Conservation (phyloP, 2,329 filamentous ascomycete genomes). For the Celoporthe dispersa region DNA sequence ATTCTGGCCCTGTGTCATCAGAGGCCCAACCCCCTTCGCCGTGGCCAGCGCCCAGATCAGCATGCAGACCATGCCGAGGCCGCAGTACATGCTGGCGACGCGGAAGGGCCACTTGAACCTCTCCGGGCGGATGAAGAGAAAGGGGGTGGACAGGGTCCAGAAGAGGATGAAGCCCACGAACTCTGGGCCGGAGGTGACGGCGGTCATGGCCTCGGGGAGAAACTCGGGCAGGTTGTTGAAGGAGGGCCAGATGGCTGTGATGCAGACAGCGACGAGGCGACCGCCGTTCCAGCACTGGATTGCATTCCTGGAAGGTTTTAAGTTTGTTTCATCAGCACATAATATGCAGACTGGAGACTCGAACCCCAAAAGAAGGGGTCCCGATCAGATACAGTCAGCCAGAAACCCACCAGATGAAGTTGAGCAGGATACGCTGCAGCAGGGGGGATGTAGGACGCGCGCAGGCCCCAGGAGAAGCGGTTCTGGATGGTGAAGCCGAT, state of each 20-base stretch:
- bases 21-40: constrained; percentile 48
- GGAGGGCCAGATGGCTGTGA: constrained; percentile 52
- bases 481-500: constrained; percentile 56
- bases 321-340: no score
- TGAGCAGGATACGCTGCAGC: constrained; percentile 50
- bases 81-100: constrained; percentile 48
- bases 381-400: neutral
- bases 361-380: no score
- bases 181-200: constrained; percentile 43
- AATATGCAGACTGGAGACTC: no score
- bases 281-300: constrained; percentile 41
- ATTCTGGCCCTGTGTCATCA: constrained; percentile 44
- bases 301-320: neutral
- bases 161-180: constrained; percentile 57
- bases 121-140: constrained; percentile 54
- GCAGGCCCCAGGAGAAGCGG: constrained; percentile 53
- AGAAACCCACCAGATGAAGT: constrained; percentile 49
- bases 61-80: constrained; percentile 51
- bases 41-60: constrained; percentile 52
- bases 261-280: constrained; percentile 39
- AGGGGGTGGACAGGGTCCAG: constrained; percentile 53
- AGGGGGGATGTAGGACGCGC: constrained; percentile 53
- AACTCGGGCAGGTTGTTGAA: constrained; percentile 50
- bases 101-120: constrained; percentile 54
- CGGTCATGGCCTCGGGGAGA: constrained; percentile 44